Conservation (phyloP, 2,329 filamentous ascomycete species). For the Apiospora malaysiana region DNA sequence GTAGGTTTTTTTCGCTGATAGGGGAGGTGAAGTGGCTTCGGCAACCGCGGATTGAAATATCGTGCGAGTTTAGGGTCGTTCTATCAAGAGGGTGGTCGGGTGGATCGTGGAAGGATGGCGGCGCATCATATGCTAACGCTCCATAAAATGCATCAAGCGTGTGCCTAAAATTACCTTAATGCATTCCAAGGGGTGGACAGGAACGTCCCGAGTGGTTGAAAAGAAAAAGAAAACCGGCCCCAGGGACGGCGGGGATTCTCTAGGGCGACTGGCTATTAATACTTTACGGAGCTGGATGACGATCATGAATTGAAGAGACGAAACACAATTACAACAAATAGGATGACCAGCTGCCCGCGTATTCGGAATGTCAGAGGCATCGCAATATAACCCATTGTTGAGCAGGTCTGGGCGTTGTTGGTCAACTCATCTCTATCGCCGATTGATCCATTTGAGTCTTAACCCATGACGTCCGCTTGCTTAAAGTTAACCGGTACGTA, state of each 20-base stretch:
- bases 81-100: neutral
- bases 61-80: neutral
- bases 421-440: neutral
- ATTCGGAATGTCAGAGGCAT: neutral
- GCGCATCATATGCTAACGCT: conserved; percentile 5
- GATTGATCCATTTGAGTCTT: neutral
- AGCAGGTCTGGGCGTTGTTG: neutral
- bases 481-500: neutral
- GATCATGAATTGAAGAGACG: neutral
- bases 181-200: neutral
- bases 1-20: neutral
- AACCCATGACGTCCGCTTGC: conserved; percentile 8
- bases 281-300: neutral
- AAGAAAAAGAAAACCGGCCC: neutral
- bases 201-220: neutral
- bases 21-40: neutral
- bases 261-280: neutral
- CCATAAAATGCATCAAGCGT: neutral
- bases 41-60: conserved; percentile 12
- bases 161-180: conserved; percentile 1
- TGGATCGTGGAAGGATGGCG: conserved; percentile 6
- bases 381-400: neutral
- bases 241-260: neutral
- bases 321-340: neutral
- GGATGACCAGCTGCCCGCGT: neutral